phyloP scores from a whole-genome alignment of 148 eudicot genomes.

The Cornus kousa region DNA sequence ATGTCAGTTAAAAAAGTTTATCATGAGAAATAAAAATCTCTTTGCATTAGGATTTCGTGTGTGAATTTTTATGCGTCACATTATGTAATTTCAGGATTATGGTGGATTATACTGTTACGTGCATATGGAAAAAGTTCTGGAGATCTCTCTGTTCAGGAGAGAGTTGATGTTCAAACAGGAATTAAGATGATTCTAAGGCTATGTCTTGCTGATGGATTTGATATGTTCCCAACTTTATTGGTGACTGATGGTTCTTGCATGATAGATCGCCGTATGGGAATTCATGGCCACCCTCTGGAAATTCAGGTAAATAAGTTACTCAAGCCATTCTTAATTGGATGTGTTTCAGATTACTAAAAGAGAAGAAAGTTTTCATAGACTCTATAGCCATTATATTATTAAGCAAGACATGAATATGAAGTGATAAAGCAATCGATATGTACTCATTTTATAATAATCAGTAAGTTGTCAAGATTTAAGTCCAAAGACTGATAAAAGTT shows the following conservation, averaged over 20 bases:
- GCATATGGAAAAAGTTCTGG: constrained; percentile 57
- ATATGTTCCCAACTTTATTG: constrained; percentile 60
- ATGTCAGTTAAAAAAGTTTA: constrained; percentile 1
- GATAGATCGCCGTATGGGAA: constrained; percentile 67
- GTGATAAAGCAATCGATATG: background rate
- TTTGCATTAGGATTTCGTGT: background rate
- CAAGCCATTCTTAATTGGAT: background rate
- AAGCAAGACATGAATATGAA: background rate
- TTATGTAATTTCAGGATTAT: constrained; percentile 35
- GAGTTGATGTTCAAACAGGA: constrained; percentile 66
- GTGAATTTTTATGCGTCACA: background rate
- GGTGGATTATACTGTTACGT: constrained; percentile 61
- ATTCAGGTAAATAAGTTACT: constrained; percentile 40
- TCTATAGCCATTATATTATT: background rate
- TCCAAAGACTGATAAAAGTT: no score
- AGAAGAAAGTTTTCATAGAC: background rate
- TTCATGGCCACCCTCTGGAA: constrained; percentile 63
- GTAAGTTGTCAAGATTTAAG: no score
- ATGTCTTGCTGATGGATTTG: constrained; percentile 63
- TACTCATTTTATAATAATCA: no score
- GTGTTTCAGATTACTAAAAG: background rate
- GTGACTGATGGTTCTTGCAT: constrained; percentile 64
- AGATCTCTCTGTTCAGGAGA: constrained; percentile 54
- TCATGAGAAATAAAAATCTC: background rate
- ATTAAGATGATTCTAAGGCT: constrained; percentile 54